phyloP scores from a whole-genome alignment of 371 early-diverging fungal genomes.

The Capillidium heterosporum region DNA sequence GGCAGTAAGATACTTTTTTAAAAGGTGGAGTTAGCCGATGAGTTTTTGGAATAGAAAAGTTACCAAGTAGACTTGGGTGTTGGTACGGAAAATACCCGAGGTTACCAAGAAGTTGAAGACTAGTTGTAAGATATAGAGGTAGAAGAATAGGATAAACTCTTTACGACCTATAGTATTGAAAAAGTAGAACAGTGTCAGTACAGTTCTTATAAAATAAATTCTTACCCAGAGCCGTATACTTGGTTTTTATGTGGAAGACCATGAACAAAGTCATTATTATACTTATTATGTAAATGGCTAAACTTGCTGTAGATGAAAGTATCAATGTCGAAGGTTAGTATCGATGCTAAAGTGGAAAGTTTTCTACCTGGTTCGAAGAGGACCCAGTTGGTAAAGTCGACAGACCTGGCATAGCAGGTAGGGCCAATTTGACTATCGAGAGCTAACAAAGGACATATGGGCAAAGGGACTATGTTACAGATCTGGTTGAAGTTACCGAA shows the following conservation, averaged over 20 bases:
- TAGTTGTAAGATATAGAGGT: conserved; percentile 68
- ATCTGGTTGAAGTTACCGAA: conserved; percentile 76
- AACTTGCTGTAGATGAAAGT: conserved; percentile 26
- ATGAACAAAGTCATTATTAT: conserved; percentile 91
- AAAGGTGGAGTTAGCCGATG: background rate
- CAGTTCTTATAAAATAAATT: background rate
- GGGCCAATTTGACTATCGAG: conserved; percentile 53
- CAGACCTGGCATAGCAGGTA: conserved; percentile 81
- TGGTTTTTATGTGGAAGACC: conserved; percentile 89
- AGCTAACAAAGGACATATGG: conserved; percentile 80
- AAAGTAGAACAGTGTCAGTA: background rate
- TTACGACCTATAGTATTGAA: conserved; percentile 47
- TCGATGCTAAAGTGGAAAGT: background rate
- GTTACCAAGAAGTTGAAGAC: conserved; percentile 73
- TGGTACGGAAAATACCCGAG: conserved; percentile 77
- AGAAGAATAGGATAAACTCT: conserved; percentile 94
- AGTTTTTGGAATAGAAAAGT: conserved; percentile 9
- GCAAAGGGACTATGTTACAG: conserved; percentile 61
- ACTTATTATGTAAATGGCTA: conserved; percentile 78
- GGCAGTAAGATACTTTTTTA: conserved; percentile 63
- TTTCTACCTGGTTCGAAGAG: conserved; percentile 76
- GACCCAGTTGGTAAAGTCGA: conserved; percentile 53
- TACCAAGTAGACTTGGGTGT: conserved; percentile 63
- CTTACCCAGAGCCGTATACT: conserved; percentile 93
- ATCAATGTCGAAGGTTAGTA: too few relatives aligned